Evolutionary conservation across 257 asterid species (phyloP).

Genomic region (Solanum phureja): DNA sequence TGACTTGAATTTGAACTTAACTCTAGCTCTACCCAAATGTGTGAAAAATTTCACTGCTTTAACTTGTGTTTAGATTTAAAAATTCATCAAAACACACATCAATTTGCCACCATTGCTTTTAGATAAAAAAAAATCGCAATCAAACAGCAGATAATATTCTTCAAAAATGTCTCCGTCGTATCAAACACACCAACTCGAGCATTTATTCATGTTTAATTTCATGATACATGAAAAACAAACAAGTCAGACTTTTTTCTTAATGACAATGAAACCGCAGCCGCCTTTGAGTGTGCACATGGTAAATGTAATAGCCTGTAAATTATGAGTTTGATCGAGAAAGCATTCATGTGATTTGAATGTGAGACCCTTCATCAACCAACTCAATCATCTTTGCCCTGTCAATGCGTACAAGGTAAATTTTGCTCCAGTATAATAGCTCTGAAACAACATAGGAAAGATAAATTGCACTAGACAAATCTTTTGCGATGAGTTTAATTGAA

Average conservation of each 20-base stretch:
- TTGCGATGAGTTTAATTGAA: not conserved
- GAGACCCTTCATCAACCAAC: not conserved
- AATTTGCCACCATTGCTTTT: not conserved
- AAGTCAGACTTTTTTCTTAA: not conserved
- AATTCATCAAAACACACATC: not conserved
- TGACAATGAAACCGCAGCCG: rapidly evolving
- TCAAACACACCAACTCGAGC: too few species aligned
- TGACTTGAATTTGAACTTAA: not conserved
- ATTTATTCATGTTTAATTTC: not conserved
- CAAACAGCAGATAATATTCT: not conserved
- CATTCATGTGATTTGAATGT: not conserved
- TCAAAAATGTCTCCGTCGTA: not conserved
- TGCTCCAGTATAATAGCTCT: rapidly evolving
- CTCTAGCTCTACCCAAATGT: not conserved
- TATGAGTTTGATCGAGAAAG: not conserved
- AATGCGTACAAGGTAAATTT: not conserved
- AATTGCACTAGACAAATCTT: not conserved
- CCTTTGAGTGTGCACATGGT: not conserved
- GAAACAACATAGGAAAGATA: not conserved
- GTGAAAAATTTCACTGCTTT: not conserved
- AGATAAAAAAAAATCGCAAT: not conserved
- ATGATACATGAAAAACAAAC: not conserved
- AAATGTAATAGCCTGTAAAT: not conserved
- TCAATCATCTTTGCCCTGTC: not conserved
- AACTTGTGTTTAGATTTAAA: not conserved